Conservation (phyloP, 176 grass and related monocot species). For the Carex pumila region DNA sequence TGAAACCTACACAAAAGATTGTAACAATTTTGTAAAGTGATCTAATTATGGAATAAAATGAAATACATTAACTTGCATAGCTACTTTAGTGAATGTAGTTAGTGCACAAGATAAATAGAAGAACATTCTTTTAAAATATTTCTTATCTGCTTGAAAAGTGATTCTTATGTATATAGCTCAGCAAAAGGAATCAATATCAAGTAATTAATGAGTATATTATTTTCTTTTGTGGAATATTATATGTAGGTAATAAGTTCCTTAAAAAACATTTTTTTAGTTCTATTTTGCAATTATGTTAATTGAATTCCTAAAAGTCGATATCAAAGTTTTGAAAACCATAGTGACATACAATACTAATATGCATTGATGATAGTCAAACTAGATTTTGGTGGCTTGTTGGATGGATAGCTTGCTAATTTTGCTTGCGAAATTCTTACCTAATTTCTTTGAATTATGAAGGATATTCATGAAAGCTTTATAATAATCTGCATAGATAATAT, state of each 20-base stretch:
- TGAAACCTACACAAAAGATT: constrained; percentile 35
- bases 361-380: too few relatives aligned
- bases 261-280: too few relatives aligned
- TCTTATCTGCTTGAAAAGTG: too few relatives aligned
- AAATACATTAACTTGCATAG: neutral
- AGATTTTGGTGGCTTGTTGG: neutral
- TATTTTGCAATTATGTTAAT: neutral
- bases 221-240: too few relatives aligned
- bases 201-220: too few relatives aligned
- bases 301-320: neutral
- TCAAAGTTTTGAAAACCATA: neutral
- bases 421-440: constrained; percentile 31
- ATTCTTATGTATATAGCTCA: neutral
- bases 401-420: neutral
- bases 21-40: neutral
- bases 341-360: neutral
- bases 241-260: too few relatives aligned
- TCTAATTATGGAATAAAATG: too few relatives aligned
- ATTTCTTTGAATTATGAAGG: constrained; percentile 38
- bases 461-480: constrained; percentile 63
- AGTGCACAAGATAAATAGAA: neutral
- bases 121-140: too few relatives aligned
- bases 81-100: neutral
- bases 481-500: constrained; percentile 76
- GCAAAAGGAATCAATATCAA: neutral